These are phyloP conservation scores for Nicotiana rustica DNA, from an alignment of 305 asterid genomes.

Conservation along the genomic window DNA sequence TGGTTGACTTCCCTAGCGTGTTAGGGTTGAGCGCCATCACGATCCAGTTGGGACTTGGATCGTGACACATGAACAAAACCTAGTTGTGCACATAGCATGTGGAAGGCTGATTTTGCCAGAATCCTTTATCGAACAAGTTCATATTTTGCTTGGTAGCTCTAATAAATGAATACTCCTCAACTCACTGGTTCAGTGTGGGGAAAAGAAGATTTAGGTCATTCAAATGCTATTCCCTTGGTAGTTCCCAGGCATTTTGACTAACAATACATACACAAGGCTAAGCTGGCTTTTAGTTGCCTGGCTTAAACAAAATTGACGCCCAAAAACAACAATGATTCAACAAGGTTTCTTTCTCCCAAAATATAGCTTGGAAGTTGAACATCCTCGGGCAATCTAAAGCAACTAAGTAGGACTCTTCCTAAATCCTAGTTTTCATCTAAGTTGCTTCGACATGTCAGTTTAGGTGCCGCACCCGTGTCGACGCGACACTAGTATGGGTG, in stretches of 20 bases:
- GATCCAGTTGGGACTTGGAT: too few relatives aligned
- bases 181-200: neutral
- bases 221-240: neutral
- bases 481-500: too few relatives aligned
- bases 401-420: neutral
- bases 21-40: too few relatives aligned
- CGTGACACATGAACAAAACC: too few relatives aligned
- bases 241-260: neutral
- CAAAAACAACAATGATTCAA: neutral
- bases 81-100: too few relatives aligned
- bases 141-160: neutral
- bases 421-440: neutral
- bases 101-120: too few relatives aligned
- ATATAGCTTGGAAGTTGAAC: neutral
- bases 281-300: neutral
- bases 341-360: neutral
- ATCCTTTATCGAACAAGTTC: neutral
- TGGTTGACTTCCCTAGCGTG: too few relatives aligned
- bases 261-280: neutral
- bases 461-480: too few relatives aligned
- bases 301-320: neutral
- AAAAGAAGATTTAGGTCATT: neutral
- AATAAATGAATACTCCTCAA: neutral
- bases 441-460: neutral
- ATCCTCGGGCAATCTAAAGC: neutral